These are phyloP conservation scores for Mucor circinelloides DNA, from an alignment of 371 early-diverging fungal genomes.

Conservation along the genomic window DNA sequence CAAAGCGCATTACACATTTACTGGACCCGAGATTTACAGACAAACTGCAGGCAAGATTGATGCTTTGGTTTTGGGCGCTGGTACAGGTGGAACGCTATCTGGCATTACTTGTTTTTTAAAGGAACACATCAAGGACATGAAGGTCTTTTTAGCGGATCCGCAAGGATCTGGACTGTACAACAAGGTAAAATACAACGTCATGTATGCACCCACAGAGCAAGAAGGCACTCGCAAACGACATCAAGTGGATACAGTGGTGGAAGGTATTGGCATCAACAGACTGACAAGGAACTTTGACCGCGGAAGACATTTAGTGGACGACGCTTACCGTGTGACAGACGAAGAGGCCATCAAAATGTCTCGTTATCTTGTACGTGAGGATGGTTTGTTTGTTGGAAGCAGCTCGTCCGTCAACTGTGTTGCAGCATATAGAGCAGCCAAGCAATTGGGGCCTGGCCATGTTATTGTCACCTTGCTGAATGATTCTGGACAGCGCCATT, in stretches of 20 bases:
- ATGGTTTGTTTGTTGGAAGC: conserved; percentile 91
- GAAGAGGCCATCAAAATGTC: conserved; percentile 92
- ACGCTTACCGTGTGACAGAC: conserved; percentile 88
- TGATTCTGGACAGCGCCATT: conserved; percentile 83
- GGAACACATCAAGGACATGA: conserved; percentile 57
- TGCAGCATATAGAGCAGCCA: conserved; percentile 79
- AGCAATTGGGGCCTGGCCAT: conserved; percentile 74
- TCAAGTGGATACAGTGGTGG: conserved; percentile 96
- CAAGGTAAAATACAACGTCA: conserved; percentile 87
- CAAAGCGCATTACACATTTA: conserved; percentile 77
- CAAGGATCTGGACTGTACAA: conserved; percentile 92
- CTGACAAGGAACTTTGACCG: conserved; percentile 85
- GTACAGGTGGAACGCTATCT: conserved; percentile 95
- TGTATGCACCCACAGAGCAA: conserved; percentile 86
- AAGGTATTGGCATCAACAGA: conserved; percentile 96
- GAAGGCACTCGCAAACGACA: conserved; percentile 92
- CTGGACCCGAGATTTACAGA: conserved; percentile 87
- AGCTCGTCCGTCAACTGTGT: conserved; percentile 94
- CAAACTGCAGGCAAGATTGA: conserved; percentile 77
- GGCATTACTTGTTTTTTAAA: conserved; percentile 87
- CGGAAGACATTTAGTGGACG: conserved; percentile 71
- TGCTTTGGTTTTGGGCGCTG: conserved; percentile 87
- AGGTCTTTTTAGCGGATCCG: conserved; percentile 89
- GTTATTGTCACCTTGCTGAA: conserved; percentile 83
- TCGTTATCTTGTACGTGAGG: conserved; percentile 79